A percentile compares a stretch with the other conserved stretches of the same genome.
Conservation (phyloP, 2,329 filamentous ascomycete genomes). For the Claviceps spartinae region DNA sequence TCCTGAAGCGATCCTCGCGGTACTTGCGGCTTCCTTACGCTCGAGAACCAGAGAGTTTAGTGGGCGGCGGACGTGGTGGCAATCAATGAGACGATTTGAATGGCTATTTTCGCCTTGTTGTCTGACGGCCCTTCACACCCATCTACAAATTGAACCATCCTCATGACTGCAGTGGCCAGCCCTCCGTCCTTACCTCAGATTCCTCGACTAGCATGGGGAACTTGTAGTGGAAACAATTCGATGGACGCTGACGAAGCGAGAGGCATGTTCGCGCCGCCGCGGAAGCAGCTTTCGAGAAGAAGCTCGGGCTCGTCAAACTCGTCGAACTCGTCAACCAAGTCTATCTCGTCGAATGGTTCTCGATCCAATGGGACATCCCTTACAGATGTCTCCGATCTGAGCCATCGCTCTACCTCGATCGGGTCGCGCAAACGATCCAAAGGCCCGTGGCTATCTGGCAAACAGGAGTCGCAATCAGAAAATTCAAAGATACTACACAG, state of each 20-base stretch:
- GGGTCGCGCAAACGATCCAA: constrained; percentile 39
- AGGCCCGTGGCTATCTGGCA: constrained; percentile 34
- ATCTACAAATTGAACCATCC: constrained; percentile 18
- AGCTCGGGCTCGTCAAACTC: constrained; percentile 91
- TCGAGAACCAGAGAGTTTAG: constrained; percentile 1
- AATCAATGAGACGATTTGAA: constrained; percentile 8
- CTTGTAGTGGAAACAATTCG: constrained; percentile 46
- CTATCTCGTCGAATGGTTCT: constrained; percentile 46
- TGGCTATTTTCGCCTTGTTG: neutral
- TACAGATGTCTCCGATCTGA: constrained; percentile 32
- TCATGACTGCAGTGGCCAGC: constrained; percentile 56
- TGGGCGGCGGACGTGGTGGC: constrained; percentile 11
- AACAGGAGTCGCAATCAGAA: constrained; percentile 34
- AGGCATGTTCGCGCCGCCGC: constrained; percentile 81
- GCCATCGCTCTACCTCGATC: constrained; percentile 35
- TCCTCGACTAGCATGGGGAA: constrained; percentile 51
- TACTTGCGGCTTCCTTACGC: neutral
- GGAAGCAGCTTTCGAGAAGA: constrained; percentile 72
- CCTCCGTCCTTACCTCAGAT: constrained; percentile 50
- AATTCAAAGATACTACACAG: constrained; percentile 31
- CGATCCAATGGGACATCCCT: constrained; percentile 47
- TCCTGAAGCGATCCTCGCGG: neutral
- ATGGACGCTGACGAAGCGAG: constrained; percentile 76
- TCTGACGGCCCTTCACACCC: constrained; percentile 1
- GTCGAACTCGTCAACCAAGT: constrained; percentile 31